Evolutionary conservation across 495 filamentous ascomycete genomes (phyloP).

Genomic region (Xylaria castorea): DNA sequence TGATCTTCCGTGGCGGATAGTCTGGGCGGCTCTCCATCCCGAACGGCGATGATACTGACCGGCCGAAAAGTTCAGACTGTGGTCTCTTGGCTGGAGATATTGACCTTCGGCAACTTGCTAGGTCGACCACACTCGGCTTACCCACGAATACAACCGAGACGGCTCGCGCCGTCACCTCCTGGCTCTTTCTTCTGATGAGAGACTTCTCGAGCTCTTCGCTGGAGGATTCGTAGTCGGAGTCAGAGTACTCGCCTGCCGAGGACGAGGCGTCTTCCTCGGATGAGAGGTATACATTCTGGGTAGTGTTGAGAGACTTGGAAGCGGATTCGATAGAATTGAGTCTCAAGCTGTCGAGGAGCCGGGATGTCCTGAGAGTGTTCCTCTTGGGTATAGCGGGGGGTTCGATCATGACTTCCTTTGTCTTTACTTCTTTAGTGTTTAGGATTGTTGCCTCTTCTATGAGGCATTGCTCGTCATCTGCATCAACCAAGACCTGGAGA

Average conservation of each 20-base stretch:
- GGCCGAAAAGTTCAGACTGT: constrained; percentile 34
- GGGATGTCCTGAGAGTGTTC: constrained; percentile 52
- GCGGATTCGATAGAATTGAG: constrained; percentile 43
- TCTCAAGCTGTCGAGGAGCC: constrained; percentile 51
- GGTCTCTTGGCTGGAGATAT: constrained; percentile 44
- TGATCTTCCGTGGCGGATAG: constrained; percentile 40
- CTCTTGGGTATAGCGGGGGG: constrained; percentile 47
- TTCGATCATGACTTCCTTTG: constrained; percentile 38
- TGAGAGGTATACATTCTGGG: constrained; percentile 57
- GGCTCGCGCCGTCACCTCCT: constrained; percentile 55
- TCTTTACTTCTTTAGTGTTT: constrained; percentile 36
- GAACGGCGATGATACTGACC: constrained; percentile 42
- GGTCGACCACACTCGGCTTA: constrained; percentile 54
- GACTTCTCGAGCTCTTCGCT: constrained; percentile 46
- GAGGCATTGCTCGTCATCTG: constrained; percentile 37
- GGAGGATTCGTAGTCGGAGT: constrained; percentile 55
- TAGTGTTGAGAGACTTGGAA: constrained; percentile 40
- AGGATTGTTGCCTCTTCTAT: constrained; percentile 39
- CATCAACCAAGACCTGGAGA: constrained; percentile 36
- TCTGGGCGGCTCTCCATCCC: constrained; percentile 25
- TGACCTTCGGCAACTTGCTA: constrained; percentile 48
- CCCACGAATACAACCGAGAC: constrained; percentile 57
- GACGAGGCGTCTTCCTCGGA: constrained; percentile 60
- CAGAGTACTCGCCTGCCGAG: constrained; percentile 57
- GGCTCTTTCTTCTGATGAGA: constrained; percentile 45